A percentile compares a stretch with the other conserved stretches of the same genome.
phyloP scores from a whole-genome alignment of 768 basidiomycete species.

The Paxillus involutus region DNA sequence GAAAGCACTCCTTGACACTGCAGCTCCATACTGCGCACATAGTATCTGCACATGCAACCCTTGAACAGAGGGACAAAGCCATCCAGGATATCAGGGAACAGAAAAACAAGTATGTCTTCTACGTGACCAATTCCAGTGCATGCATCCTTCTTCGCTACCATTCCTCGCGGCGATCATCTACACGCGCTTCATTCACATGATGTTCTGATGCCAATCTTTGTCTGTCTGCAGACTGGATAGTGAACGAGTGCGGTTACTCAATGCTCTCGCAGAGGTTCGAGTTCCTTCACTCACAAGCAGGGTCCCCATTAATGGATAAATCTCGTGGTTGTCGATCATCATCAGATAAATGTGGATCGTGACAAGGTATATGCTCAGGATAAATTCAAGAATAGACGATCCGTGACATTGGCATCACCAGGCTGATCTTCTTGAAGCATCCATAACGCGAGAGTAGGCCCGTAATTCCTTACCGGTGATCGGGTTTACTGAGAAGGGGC shows the following conservation, averaged over 20 bases:
- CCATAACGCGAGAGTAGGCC: constrained; percentile 68
- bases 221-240: constrained; percentile 59
- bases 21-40: constrained; percentile 89
- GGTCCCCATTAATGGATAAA: constrained; percentile 9
- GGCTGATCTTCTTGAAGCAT: constrained; percentile 69
- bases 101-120: constrained; percentile 67
- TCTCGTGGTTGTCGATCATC: neutral
- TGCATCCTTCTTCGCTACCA: neutral
- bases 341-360: constrained; percentile 76
- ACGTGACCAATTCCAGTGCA: constrained; percentile 1
- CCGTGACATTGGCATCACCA: constrained; percentile 17
- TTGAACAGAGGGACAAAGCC: constrained; percentile 75
- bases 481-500: constrained; percentile 7
- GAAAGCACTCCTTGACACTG: constrained; percentile 81
- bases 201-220: constrained; percentile 12
- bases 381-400: constrained; percentile 1
- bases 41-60: constrained; percentile 74
- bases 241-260: constrained; percentile 68
- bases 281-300: constrained; percentile 5
- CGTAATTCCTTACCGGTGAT: constrained; percentile 3
- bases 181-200: constrained; percentile 3
- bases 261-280: constrained; percentile 66
- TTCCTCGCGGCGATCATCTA: neutral
- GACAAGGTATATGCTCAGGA: constrained; percentile 51
- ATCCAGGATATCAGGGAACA: constrained; percentile 83